A percentile compares a stretch with the other conserved stretches of the same genome.
Evolutionary conservation across 1,284 basidiomycete species (phyloP).

Genomic region (Psilocybe mexicana): DNA sequence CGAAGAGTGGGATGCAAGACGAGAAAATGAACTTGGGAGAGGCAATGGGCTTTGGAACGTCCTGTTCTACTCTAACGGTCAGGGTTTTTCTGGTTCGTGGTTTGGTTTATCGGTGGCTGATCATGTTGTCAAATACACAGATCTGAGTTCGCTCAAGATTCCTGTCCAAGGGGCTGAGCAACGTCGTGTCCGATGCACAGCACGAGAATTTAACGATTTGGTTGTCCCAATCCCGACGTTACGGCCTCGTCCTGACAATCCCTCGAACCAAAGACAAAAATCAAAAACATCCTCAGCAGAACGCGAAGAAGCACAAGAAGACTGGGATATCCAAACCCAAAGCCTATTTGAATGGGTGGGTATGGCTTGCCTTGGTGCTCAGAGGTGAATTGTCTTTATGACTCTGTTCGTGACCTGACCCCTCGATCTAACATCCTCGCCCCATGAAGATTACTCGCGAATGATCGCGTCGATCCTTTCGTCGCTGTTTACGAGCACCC

Average conservation of each 20-base stretch:
- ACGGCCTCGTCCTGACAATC: conserved; percentile 22
- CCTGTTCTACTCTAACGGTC: conserved; percentile 31
- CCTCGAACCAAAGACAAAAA: conserved; percentile 5
- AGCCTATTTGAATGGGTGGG: conserved; percentile 70
- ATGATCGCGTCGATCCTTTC: conserved; percentile 48
- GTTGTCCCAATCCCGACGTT: conserved; percentile 36
- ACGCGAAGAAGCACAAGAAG: conserved; percentile 39
- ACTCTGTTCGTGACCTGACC: background rate
- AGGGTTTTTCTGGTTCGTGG: background rate
- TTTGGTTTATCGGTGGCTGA: background rate
- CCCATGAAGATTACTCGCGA: conserved; percentile 36
- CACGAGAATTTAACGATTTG: conserved; percentile 24
- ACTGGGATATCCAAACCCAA: conserved; percentile 47
- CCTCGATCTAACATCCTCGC: background rate
- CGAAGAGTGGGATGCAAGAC: conserved; percentile 39
- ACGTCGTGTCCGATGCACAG: conserved; percentile 21
- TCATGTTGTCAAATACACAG: background rate
- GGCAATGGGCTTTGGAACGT: conserved; percentile 47
- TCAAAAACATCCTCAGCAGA: conserved; percentile 5
- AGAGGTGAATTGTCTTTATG: conserved; percentile 33
- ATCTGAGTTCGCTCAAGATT: conserved; percentile 4
- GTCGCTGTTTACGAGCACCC: conserved; percentile 50
- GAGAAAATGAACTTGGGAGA: conserved; percentile 23
- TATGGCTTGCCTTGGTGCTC: conserved; percentile 51
- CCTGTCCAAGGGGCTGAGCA: conserved; percentile 12